Percentiles rank a stretch among this genome's conserved stretches.
Conservation (phyloP, 2,329 filamentous ascomycete genomes). For the Trichoderma sp. region DNA sequence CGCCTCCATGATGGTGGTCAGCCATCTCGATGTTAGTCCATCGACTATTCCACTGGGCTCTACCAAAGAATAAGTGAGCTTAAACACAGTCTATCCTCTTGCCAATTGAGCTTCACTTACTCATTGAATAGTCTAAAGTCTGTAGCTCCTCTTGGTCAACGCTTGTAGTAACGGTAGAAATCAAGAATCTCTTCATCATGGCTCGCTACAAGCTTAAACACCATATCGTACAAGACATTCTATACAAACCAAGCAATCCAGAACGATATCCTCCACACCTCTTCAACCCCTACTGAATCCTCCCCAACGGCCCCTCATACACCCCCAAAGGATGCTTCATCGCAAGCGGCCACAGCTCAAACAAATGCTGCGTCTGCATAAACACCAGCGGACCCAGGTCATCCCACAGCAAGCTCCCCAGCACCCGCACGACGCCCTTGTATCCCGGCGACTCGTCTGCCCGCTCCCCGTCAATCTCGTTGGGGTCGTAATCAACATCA, state of each 20-base stretch:
- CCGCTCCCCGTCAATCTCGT: background rate
- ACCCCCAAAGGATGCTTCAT: conserved; percentile 30
- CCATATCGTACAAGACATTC: too few species aligned
- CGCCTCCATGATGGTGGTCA: conserved; percentile 9
- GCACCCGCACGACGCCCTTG: conserved; percentile 31
- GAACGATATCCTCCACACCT: too few species aligned
- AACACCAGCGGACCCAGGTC: conserved; percentile 31
- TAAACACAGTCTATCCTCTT: background rate
- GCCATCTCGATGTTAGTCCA: conserved; percentile 8
- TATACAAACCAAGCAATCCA: too few species aligned
- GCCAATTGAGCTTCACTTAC: background rate
- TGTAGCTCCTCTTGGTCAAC: too few species aligned
- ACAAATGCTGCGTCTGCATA: conserved; percentile 29
- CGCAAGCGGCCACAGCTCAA: conserved; percentile 34
- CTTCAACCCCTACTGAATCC: background rate
- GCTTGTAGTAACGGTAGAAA: too few species aligned
- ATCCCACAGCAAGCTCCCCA: conserved; percentile 35
- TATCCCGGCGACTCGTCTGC: conserved; percentile 31
- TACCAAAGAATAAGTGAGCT: background rate
- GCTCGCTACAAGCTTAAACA: too few species aligned
- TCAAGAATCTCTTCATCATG: too few species aligned
- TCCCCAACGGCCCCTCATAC: conserved; percentile 30
- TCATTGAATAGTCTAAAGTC: too few species aligned
- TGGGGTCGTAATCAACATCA: conserved; percentile 14
- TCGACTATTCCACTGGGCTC: background rate